These are phyloP conservation scores for Hypoxylon sp. DNA, from an alignment of 2,329 filamentous ascomycete species.

Conservation along the genomic window DNA sequence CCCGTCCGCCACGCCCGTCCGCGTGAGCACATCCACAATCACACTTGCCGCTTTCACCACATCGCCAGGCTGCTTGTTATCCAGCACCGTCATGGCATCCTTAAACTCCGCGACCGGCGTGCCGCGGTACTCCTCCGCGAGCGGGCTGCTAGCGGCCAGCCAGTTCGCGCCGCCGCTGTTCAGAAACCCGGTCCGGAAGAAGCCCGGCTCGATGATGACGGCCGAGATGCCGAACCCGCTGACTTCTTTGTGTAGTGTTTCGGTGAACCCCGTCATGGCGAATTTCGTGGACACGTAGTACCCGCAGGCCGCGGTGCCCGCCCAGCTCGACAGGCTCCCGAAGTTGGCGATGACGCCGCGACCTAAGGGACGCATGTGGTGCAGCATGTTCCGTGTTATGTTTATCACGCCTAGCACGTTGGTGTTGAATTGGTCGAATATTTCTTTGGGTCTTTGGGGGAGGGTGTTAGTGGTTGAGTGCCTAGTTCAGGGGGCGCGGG, in stretches of 20 bases:
- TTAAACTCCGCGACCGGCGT: conserved; percentile 43
- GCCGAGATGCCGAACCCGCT: conserved; percentile 51
- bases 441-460: conserved; percentile 37
- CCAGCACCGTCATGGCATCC: conserved; percentile 44
- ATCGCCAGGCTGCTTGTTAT: conserved; percentile 64
- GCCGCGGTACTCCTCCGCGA: conserved; percentile 46
- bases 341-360: conserved; percentile 53
- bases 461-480: background rate
- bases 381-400: conserved; percentile 49
- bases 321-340: conserved; percentile 52
- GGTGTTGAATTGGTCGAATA: conserved; percentile 47
- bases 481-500: background rate
- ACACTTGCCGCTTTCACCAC: conserved; percentile 60
- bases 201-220: conserved; percentile 59
- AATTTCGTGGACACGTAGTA: conserved; percentile 54
- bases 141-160: conserved; percentile 38
- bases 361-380: conserved; percentile 47
- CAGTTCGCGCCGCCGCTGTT: conserved; percentile 46
- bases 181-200: conserved; percentile 62
- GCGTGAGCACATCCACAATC: conserved; percentile 64
- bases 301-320: conserved; percentile 41
- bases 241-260: conserved; percentile 48
- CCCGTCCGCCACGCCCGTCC: conserved; percentile 56
- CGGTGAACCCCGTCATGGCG: conserved; percentile 51
- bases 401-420: conserved; percentile 54